phyloP scores from a whole-genome alignment of 768 basidiomycete genomes.

The Gymnopilus dilepis region DNA sequence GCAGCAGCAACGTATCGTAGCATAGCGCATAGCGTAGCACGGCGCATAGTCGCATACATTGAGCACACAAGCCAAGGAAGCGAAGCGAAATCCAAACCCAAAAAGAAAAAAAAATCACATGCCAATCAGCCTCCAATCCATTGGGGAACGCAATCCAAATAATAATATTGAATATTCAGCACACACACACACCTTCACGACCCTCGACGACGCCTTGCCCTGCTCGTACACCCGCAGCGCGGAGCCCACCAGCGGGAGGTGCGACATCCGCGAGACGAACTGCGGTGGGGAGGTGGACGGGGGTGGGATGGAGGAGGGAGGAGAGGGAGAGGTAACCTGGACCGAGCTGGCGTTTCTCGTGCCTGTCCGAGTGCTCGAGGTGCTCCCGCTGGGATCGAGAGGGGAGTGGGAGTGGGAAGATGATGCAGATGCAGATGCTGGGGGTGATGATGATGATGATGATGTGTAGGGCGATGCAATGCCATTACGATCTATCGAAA shows the following conservation, averaged over 20 bases:
- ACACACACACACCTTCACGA: conserved; percentile 70
- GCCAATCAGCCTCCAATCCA: conserved; percentile 9
- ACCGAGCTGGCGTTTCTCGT: conserved; percentile 8
- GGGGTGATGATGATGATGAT: conserved; percentile 14
- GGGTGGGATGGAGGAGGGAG: not conserved
- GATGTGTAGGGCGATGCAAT: conserved; percentile 12
- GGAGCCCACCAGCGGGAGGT: conserved; percentile 72
- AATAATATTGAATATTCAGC: too few relatives aligned
- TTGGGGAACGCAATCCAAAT: not conserved
- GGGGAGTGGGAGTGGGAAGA: not conserved
- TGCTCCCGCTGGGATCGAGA: too few relatives aligned
- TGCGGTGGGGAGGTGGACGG: conserved; percentile 26
- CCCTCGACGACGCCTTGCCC: conserved; percentile 80
- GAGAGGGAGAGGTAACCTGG: not conserved
- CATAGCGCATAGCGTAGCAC: not conserved
- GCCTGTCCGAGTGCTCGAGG: too few relatives aligned
- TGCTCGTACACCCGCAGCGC: conserved; percentile 81
- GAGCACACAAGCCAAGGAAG: not conserved
- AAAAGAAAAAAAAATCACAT: conserved; percentile 21
- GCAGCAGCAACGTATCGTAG: too few relatives aligned
- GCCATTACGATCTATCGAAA: not conserved
- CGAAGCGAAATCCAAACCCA: not conserved
- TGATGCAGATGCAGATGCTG: conserved; percentile 16
- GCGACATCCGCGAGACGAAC: conserved; percentile 61
- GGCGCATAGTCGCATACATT: not conserved